Evolutionary conservation across 768 basidiomycete species (phyloP).

Genomic region (Trametes meyenii): DNA sequence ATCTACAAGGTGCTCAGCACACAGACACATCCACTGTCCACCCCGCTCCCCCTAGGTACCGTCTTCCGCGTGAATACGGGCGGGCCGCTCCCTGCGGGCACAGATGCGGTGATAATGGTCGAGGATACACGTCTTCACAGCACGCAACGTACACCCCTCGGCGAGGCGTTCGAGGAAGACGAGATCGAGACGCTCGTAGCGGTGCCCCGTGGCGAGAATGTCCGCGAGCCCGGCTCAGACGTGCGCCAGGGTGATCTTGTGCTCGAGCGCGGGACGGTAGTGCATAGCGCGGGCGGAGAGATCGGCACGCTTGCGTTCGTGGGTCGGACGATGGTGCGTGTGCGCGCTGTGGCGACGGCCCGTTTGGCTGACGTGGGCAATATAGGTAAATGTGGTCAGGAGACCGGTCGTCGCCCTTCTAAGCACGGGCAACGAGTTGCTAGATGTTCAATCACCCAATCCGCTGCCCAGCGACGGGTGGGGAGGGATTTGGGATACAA

Average conservation of each 20-base stretch:
- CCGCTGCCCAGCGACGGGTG: conserved; percentile 45
- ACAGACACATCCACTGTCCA: conserved; percentile 38
- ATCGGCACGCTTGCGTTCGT: conserved; percentile 83
- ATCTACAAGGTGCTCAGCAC: conserved; percentile 69
- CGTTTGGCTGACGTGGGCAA: neutral
- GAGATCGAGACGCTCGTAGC: conserved; percentile 69
- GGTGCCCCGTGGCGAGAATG: conserved; percentile 68
- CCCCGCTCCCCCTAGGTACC: conserved; percentile 49
- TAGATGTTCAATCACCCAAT: conserved; percentile 55
- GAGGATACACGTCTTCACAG: conserved; percentile 85
- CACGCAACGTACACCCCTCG: conserved; percentile 42
- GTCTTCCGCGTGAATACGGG: conserved; percentile 87
- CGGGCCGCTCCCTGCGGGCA: conserved; percentile 71
- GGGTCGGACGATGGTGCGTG: conserved; percentile 65
- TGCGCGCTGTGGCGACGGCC: neutral
- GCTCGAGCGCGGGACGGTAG: conserved; percentile 59
- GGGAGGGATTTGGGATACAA: conserved; percentile 85
- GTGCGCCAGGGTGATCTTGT: conserved; percentile 68
- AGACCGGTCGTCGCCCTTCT: conserved; percentile 80
- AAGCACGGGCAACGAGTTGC: conserved; percentile 85
- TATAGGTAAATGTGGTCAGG: conserved; percentile 66
- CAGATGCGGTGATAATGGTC: conserved; percentile 89
- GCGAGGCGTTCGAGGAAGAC: conserved; percentile 62
- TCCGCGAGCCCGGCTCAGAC: conserved; percentile 75
- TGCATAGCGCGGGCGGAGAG: conserved; percentile 76